Conservation (phyloP, 2,329 filamentous ascomycete genomes). For the Mycogone perniciosa region DNA sequence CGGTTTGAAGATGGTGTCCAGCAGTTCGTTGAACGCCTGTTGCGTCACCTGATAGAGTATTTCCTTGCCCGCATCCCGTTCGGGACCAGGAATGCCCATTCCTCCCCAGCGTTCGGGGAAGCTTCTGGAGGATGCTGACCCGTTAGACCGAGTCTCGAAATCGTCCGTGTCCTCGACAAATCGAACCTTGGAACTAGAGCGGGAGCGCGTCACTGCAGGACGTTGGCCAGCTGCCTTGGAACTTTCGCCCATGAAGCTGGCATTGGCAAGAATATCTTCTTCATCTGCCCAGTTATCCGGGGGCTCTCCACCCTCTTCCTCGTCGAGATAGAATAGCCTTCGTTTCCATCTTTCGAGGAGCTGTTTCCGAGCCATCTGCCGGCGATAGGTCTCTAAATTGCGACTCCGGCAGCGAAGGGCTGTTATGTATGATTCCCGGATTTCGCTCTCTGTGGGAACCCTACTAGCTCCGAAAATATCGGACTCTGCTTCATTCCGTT, state of each 20-base stretch:
- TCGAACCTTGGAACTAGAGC: constrained; percentile 72
- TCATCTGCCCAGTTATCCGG: constrained; percentile 58
- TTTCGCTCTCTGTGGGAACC: constrained; percentile 35
- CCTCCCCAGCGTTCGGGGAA: constrained; percentile 70
- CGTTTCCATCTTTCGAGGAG: constrained; percentile 69
- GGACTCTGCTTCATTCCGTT: constrained; percentile 15
- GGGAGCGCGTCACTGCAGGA: constrained; percentile 34
- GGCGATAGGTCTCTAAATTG: constrained; percentile 34
- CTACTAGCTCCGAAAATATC: constrained; percentile 16
- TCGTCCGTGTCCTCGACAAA: constrained; percentile 68
- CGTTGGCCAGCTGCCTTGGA: constrained; percentile 37
- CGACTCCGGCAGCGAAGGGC: constrained; percentile 31
- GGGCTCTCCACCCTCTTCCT: constrained; percentile 68
- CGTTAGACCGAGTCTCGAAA: constrained; percentile 63
- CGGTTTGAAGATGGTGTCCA: constrained; percentile 77
- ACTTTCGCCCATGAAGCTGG: constrained; percentile 30
- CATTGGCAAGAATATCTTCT: constrained; percentile 47
- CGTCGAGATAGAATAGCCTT: constrained; percentile 75
- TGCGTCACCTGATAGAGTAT: constrained; percentile 88
- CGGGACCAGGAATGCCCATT: constrained; percentile 71
- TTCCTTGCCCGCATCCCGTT: constrained; percentile 78
- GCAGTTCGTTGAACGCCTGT: constrained; percentile 82
- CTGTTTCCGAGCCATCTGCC: constrained; percentile 42
- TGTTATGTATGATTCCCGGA: constrained; percentile 32
- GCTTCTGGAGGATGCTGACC: constrained; percentile 65